Percentiles rank a stretch among this genome's conserved stretches.
phyloP scores from a whole-genome alignment of 2,329 filamentous ascomycete genomes.

The Aureobasidium musti region DNA sequence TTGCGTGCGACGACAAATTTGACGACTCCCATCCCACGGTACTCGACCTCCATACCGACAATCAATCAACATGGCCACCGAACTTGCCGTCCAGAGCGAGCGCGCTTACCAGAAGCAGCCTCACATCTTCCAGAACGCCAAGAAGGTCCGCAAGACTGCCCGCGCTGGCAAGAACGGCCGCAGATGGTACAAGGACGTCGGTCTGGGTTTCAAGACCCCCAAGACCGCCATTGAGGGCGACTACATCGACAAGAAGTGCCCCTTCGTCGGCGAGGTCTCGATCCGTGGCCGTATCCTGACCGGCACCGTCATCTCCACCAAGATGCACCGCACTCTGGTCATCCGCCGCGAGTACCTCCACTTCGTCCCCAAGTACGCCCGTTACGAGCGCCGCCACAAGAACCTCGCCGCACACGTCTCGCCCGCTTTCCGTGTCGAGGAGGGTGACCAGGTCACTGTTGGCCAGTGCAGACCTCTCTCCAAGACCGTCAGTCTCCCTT shows the following conservation, averaged over 20 bases:
- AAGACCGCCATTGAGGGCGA: constrained; percentile 97
- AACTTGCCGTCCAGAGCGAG: constrained; percentile 99
- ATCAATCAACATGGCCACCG: constrained; percentile 81
- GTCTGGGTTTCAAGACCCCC: constrained; percentile 98
- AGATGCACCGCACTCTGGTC: constrained; percentile 99
- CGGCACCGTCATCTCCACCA: constrained; percentile 98
- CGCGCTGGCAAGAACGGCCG: constrained; percentile 87
- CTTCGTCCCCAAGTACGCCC: constrained; percentile 99
- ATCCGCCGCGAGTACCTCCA: constrained; percentile 99
- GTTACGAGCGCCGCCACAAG: constrained; percentile 99
- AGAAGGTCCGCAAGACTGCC: constrained; percentile 79
- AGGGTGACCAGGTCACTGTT: constrained; percentile 98
- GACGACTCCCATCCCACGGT: constrained; percentile 25
- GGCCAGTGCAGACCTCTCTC: constrained; percentile 98
- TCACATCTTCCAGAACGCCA: constrained; percentile 99
- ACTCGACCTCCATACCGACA: constrained; percentile 27
- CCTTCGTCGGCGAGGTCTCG: constrained; percentile 97
- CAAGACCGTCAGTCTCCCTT: constrained; percentile 81
- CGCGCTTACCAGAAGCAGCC: constrained; percentile 99
- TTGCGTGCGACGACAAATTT: constrained; percentile 27
- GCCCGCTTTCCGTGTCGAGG: constrained; percentile 99
- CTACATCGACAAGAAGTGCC: constrained; percentile 99
- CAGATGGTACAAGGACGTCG: constrained; percentile 99
- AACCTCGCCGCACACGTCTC: constrained; percentile 99
- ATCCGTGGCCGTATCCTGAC: constrained; percentile 99